Evolutionary conservation across 768 basidiomycete genomes (phyloP).

Genomic region (Rhizopogon vulgaris): DNA sequence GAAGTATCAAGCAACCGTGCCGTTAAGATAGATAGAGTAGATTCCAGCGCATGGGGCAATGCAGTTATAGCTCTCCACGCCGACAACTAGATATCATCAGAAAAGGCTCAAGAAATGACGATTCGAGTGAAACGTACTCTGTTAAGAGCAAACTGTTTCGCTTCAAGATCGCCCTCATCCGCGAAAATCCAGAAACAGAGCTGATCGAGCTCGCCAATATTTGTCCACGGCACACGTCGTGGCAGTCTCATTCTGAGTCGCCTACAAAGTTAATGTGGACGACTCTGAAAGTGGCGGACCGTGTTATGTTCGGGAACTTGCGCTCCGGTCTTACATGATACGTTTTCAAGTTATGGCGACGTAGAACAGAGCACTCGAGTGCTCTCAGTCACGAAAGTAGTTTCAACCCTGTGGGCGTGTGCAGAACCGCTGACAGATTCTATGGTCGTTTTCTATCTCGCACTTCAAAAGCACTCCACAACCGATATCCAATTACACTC

Average conservation of each 20-base stretch:
- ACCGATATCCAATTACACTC: conserved; percentile 98
- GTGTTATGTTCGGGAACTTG: conserved; percentile 19
- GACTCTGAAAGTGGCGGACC: neutral
- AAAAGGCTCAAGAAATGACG: neutral
- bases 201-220: conserved; percentile 63
- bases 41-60: conserved; percentile 80
- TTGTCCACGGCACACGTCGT: conserved; percentile 75
- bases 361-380: conserved; percentile 92
- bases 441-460: conserved; percentile 94
- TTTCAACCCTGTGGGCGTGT: conserved; percentile 89
- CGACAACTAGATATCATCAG: conserved; percentile 45
- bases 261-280: neutral
- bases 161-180: conserved; percentile 53
- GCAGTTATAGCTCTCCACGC: conserved; percentile 73
- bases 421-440: conserved; percentile 93
- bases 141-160: conserved; percentile 54
- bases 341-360: too few species aligned
- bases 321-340: too few species aligned
- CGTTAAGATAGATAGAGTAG: conserved; percentile 56
- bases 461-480: conserved; percentile 91
- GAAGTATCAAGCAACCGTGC: conserved; percentile 50
- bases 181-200: conserved; percentile 71
- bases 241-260: conserved; percentile 55
- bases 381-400: conserved; percentile 71
- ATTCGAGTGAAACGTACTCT: conserved; percentile 39